These are phyloP conservation scores for Sordariomycetes sp. DNA, from an alignment of 2,329 filamentous ascomycete genomes.

Conservation along the genomic window DNA sequence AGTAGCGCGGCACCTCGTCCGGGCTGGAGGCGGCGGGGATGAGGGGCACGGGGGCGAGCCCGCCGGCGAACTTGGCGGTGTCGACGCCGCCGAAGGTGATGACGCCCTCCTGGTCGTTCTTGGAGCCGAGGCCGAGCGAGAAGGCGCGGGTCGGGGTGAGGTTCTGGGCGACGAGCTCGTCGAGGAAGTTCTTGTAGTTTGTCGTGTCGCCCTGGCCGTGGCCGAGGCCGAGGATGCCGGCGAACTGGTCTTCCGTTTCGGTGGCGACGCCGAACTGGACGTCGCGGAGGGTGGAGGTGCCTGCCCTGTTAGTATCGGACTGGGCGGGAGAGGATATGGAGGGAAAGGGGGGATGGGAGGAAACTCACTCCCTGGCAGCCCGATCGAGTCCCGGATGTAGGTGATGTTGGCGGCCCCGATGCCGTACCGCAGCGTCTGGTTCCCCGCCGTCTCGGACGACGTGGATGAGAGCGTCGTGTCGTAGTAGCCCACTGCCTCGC, in stretches of 20 bases:
- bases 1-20: constrained; percentile 41
- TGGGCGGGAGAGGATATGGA: not conserved
- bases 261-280: constrained; percentile 59
- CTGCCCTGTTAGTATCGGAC: not conserved
- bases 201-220: constrained; percentile 42
- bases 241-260: constrained; percentile 31
- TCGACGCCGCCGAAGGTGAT: constrained; percentile 61
- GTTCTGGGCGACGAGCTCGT: constrained; percentile 36
- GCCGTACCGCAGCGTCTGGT: constrained; percentile 35
- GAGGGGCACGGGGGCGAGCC: constrained; percentile 50
- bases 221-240: constrained; percentile 64
- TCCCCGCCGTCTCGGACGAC: constrained; percentile 14
- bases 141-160: constrained; percentile 52
- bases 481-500: constrained; percentile 32
- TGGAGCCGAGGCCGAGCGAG: constrained; percentile 54
- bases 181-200: constrained; percentile 38
- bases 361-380: constrained; percentile 15
- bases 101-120: constrained; percentile 47
- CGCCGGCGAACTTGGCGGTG: constrained; percentile 50
- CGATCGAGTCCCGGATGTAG: constrained; percentile 36
- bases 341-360: not conserved
- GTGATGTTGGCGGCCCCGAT: constrained; percentile 38
- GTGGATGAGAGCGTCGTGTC: constrained; percentile 25
- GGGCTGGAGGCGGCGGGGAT: constrained; percentile 43
- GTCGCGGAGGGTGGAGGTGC: constrained; percentile 10